Base-by-base conservation (phyloP, 805 yeast species). In the Saturnispora galanensis region DNA sequence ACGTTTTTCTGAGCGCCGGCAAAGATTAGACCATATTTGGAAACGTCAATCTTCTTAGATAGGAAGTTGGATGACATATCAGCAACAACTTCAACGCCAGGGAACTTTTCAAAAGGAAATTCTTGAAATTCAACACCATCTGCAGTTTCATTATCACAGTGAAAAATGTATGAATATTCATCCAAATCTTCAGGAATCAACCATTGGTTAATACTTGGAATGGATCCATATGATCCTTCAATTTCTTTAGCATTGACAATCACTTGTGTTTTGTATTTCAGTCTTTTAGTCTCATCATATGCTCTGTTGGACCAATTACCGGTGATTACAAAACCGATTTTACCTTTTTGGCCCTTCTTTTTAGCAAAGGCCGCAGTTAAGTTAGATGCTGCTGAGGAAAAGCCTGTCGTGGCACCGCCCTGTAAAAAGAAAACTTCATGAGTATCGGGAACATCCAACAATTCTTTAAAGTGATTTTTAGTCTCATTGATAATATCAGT, bases 1-100 rank as follows among this genome's bases (percentile, higher is more conserved):
- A 93, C 87, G 63, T 93, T 93, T 67, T 93, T 93, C 67, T 93
- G 99, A 26, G 97, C 99, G 50, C 99, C 99, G 13, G 96, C 98
- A 77, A 89, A 80, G 49, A 93, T 81, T 26, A 88, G 68, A 42
- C 96, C 97, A 59, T 77, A 90, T 63, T 85, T 81, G 45, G 84
- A 68, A 35, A 93, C 82, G 56, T 90, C 96, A 40, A 93, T 63
- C 52, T 74, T 68, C 53, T 84, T 81, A 17, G 96, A 85, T 52
- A 93, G 70, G 58, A 93, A 82, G 64, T 90, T 87, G 38, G 97
- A 89, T 2, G 97, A 89, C 81, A 90, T 79, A 62, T 93, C 99
- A 26, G 95, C 90, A 12, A 88, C 96, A 48, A 90, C 65, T 62
- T 85, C 95, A 38, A 84, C 80, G 16, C 76, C 79, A 36, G 67